Conservation (phyloP, 768 basidiomycete genomes). For the Termitomyces sp. region DNA sequence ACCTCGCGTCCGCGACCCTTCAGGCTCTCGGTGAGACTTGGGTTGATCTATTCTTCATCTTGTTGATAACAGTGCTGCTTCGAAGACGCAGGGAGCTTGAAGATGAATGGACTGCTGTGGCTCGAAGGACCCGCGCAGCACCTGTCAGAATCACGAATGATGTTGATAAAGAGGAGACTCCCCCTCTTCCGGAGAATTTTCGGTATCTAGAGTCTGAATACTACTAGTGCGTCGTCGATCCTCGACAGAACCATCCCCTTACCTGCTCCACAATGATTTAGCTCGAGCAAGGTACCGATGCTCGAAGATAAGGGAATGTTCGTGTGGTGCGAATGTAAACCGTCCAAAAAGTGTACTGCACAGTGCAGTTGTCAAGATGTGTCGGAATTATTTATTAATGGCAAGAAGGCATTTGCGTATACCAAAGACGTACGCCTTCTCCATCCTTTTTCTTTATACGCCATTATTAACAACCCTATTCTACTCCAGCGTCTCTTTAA, state of each 20-base stretch:
- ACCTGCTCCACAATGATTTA: slow-evolving; percentile 2
- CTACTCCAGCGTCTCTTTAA: slow-evolving; percentile 42
- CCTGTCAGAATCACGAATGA: slow-evolving; percentile 33
- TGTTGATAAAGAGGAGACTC: slow-evolving; percentile 41
- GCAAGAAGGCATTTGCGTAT: slow-evolving; percentile 38
- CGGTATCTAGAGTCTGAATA: slow-evolving; percentile 53
- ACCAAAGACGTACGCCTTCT: slow-evolving; percentile 26
- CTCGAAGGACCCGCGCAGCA: slow-evolving; percentile 25
- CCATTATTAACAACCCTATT: not conserved
- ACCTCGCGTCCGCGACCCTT: not conserved
- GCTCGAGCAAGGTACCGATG: slow-evolving; percentile 12
- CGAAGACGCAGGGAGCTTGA: slow-evolving; percentile 22
- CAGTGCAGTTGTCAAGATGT: slow-evolving; percentile 46
- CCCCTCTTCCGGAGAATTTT: slow-evolving; percentile 39
- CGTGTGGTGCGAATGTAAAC: slow-evolving; percentile 44
- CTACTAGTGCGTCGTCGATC: slow-evolving; percentile 33
- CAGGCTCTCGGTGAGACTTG: not conserved
- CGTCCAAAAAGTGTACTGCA: slow-evolving; percentile 17
- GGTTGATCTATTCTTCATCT: not conserved
- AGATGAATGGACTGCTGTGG: slow-evolving; percentile 30
- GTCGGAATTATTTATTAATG: slow-evolving; percentile 30
- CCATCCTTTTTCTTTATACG: not conserved
- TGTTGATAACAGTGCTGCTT: no score
- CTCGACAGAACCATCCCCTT: not conserved
- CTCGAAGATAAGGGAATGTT: slow-evolving; percentile 29